These are phyloP conservation scores for Naganishia albida DNA, from an alignment of 1,284 basidiomycete species.

Conservation along the genomic window DNA sequence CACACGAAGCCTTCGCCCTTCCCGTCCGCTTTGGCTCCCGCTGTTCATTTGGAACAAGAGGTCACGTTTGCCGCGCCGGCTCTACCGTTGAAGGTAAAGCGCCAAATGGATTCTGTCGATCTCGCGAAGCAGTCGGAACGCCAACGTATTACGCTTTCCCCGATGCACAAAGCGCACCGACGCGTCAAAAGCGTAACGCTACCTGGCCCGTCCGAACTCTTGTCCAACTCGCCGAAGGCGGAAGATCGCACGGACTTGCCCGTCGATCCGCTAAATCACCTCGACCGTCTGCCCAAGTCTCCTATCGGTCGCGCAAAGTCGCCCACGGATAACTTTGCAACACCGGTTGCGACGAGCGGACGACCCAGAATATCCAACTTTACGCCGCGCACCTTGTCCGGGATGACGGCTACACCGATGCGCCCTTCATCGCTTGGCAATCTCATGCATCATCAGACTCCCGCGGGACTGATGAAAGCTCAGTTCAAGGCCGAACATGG, in stretches of 20 bases:
- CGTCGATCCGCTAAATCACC: conserved; percentile 24
- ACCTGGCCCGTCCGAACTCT: conserved; percentile 30
- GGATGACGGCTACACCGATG: conserved; percentile 18
- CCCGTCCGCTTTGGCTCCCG: conserved; percentile 12
- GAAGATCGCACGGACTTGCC: conserved; percentile 6
- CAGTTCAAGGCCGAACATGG: conserved; percentile 34
- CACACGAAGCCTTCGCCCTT: conserved; percentile 11
- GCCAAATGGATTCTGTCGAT: conserved; percentile 11
- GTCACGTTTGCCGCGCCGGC: conserved; percentile 29
- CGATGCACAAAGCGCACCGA: conserved; percentile 30
- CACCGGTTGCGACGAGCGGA: conserved; percentile 17
- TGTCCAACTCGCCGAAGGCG: conserved; percentile 27
- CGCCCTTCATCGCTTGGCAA: conserved; percentile 19
- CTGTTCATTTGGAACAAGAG: conserved; percentile 26
- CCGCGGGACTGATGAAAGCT: conserved; percentile 30
- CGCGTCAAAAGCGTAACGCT: conserved; percentile 26
- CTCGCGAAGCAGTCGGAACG: conserved; percentile 16
- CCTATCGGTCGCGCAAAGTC: conserved; percentile 30
- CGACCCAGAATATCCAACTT: conserved; percentile 26
- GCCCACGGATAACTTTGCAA: conserved; percentile 26
- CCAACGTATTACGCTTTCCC: conserved; percentile 28
- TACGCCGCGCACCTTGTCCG: conserved; percentile 20
- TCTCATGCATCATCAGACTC: conserved; percentile 31
- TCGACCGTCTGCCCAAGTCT: conserved; percentile 27
- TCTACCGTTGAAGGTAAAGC: conserved; percentile 21